These are phyloP conservation scores for Pichia sp. DNA, from an alignment of 1,139 yeast species.

Conservation along the genomic window DNA sequence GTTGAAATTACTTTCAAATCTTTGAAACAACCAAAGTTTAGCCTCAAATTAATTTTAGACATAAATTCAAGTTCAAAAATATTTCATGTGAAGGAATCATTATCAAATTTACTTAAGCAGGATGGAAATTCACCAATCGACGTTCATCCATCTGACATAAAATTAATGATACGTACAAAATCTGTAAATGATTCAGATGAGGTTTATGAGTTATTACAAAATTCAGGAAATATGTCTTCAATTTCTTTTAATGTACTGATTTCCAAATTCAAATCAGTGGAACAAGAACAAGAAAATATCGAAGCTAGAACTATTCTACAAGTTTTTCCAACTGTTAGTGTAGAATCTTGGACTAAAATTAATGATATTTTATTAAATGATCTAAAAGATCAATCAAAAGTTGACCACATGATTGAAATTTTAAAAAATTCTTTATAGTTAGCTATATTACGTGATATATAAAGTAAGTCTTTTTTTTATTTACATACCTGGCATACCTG, in stretches of 20 bases:
- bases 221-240: constrained; percentile 11
- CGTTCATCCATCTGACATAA: constrained; percentile 30
- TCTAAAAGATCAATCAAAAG: constrained; percentile 16
- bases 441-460: background rate
- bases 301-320: background rate
- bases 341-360: constrained; percentile 23
- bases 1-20: constrained; percentile 34
- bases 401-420: constrained; percentile 14
- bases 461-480: background rate
- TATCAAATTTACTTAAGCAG: constrained; percentile 22
- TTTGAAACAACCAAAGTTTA: constrained; percentile 41
- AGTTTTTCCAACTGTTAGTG: background rate
- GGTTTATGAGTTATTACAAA: constrained; percentile 11
- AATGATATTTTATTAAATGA: constrained; percentile 19
- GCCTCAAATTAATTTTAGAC: constrained; percentile 20
- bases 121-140: constrained; percentile 5
- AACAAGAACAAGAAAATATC: background rate
- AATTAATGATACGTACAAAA: constrained; percentile 42
- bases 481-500: constrained; percentile 15
- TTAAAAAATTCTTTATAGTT: constrained; percentile 14
- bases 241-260: constrained; percentile 33
- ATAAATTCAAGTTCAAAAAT: constrained; percentile 31
- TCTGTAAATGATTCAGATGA: constrained; percentile 37
- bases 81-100: constrained; percentile 33
- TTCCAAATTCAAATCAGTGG: constrained; percentile 16